Base-by-base conservation (phyloP, 768 basidiomycete species). In the Lactifluus piperatus region DNA sequence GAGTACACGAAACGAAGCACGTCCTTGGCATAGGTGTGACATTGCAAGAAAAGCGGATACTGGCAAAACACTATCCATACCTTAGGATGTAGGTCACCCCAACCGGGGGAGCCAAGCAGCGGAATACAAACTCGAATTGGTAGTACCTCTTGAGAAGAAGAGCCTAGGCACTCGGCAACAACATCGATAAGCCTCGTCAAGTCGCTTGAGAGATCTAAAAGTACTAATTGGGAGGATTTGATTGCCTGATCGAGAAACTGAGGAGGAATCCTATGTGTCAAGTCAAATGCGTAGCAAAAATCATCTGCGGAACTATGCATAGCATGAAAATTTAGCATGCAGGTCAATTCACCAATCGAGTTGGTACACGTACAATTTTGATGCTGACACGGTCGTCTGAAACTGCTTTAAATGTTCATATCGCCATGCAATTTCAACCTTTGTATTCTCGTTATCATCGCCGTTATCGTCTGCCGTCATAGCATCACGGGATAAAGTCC, bases 391-490 rank as follows among this genome's bases (percentile, higher is more conserved):
- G 2, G 91, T 92, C 4, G 94, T 97, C 73, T 91, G 82, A 70
- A 97, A 95, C 72, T 79, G 85, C 73, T 87, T 90, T 89, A 97
- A 89, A 57, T 85, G 80, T 67, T 92, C 91, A 71, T 99, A 99
- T 68, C 97, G 81, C 91, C 97, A 99, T 30, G 97, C 97, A 66
- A 99, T 98, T 75, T 89, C 95, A 64, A 94, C 88, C 66, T 83
- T 84, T 27, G 82, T 77, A 43, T 74, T 68, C n/a, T 63, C 64
- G 34, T 64, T 64, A n/a, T 58, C 67, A 27, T 72, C 72, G 13
- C 73, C 72, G 18, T 70, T 69, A 36, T 76, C 73, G 43, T 78
- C 77, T 29, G 73, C 72, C 20, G 73, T 75, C 3, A 70, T 73
- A 48, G 34, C 4, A 29, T 26, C 22, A 71, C 62, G 7, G 51